phyloP scores from a whole-genome alignment of 768 basidiomycete species.

The Auriscalpium orientale region DNA sequence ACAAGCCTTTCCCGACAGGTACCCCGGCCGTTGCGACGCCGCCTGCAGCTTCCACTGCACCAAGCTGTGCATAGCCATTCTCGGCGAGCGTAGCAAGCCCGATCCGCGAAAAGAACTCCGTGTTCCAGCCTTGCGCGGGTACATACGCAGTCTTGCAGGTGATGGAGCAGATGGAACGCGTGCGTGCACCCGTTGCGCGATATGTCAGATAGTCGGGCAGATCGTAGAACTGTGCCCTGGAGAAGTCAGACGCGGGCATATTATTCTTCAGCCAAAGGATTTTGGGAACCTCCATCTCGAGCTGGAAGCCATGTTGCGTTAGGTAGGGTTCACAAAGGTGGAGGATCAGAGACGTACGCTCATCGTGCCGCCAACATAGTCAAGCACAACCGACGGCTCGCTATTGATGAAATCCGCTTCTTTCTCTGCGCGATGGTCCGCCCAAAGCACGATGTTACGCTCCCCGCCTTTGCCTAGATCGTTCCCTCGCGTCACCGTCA shows the following conservation, averaged over 20 bases:
- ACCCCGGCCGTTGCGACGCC: slow-evolving; percentile 74
- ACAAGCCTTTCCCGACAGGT: slow-evolving; percentile 81
- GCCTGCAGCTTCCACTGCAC: slow-evolving; percentile 44
- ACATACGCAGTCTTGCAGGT: slow-evolving; percentile 96
- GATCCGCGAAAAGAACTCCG: slow-evolving; percentile 79
- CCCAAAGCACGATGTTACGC: slow-evolving; percentile 91
- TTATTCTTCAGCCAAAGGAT: slow-evolving; percentile 92
- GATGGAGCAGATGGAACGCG: slow-evolving; percentile 84
- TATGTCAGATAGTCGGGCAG: slow-evolving; percentile 96
- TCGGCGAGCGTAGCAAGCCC: slow-evolving; percentile 68
- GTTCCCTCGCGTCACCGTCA: slow-evolving; percentile 65
- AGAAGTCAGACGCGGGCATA: slow-evolving; percentile 69
- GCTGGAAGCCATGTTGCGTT: slow-evolving; percentile 32
- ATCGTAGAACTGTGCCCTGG: slow-evolving; percentile 77
- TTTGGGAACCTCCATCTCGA: slow-evolving; percentile 99
- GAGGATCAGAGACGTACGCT: slow-evolving; percentile 47
- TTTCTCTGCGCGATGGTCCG: slow-evolving; percentile 89
- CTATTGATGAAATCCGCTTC: slow-evolving; percentile 88
- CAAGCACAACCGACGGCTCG: slow-evolving; percentile 76
- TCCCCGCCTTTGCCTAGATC: slow-evolving; percentile 59
- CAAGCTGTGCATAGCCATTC: slow-evolving; percentile 67
- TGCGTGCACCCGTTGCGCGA: slow-evolving; percentile 65
- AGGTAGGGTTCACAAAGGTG: not conserved
- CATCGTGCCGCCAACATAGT: slow-evolving; percentile 96
- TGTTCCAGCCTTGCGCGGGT: slow-evolving; percentile 83